Evolutionary conservation across 805 yeast species (phyloP).

Genomic region (Cyberlindnera japonica): DNA sequence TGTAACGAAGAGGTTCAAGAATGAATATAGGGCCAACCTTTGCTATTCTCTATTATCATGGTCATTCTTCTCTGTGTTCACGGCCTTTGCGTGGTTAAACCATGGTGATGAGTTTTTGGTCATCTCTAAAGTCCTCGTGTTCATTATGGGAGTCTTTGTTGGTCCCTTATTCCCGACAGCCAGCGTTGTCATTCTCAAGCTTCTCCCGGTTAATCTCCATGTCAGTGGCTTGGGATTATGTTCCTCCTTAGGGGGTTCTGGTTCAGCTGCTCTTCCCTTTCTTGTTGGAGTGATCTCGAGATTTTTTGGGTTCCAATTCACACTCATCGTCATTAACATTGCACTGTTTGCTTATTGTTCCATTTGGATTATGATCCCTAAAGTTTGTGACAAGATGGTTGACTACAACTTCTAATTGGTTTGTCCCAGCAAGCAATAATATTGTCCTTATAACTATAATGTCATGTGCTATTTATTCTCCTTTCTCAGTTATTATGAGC

Average conservation of each 20-base stretch:
- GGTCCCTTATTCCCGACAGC: constrained; percentile 78
- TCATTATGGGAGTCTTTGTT: constrained; percentile 53
- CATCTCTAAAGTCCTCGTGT: constrained; percentile 16
- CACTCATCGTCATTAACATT: constrained; percentile 1
- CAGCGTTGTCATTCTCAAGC: constrained; percentile 57
- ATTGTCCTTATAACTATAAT: too few relatives aligned
- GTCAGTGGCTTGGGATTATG: constrained; percentile 69
- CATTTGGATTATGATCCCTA: constrained; percentile 17
- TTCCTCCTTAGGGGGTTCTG: constrained; percentile 78
- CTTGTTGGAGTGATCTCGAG: constrained; percentile 44
- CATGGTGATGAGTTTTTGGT: constrained; percentile 6
- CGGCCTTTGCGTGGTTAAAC: constrained; percentile 12
- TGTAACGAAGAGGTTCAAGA: constrained; percentile 44
- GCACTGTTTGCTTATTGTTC: constrained; percentile 33
- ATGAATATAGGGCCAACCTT: constrained; percentile 39
- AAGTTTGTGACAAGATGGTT: not conserved
- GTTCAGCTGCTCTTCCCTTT: constrained; percentile 72
- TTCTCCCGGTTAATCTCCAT: constrained; percentile 57
- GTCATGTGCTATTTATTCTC: too few relatives aligned
- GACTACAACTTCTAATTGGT: not conserved
- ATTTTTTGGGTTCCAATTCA: constrained; percentile 11
- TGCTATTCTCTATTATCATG: constrained; percentile 33
- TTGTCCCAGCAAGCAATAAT: too few relatives aligned
- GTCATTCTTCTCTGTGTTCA: constrained; percentile 24
- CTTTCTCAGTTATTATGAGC: too few relatives aligned